These are phyloP conservation scores for Rickenella mellea DNA, from an alignment of 768 basidiomycete genomes.

Conservation along the genomic window DNA sequence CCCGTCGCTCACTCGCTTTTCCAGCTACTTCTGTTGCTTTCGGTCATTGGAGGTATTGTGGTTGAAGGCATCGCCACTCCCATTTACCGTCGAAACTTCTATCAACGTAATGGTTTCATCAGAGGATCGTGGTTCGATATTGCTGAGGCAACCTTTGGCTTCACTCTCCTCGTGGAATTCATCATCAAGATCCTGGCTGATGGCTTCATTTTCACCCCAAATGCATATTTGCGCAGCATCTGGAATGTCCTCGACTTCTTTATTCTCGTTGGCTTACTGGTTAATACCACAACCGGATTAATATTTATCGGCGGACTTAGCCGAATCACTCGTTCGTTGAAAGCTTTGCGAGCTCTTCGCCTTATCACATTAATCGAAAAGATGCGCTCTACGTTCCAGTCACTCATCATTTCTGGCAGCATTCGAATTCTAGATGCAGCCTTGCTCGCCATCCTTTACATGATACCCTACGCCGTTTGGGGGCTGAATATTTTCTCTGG, in stretches of 20 bases:
- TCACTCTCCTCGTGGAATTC: slow-evolving; percentile 71
- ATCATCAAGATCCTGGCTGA: slow-evolving; percentile 88
- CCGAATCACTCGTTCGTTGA: slow-evolving; percentile 76
- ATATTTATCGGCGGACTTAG: slow-evolving; percentile 71
- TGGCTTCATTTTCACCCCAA: slow-evolving; percentile 84
- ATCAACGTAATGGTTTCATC: slow-evolving; percentile 42
- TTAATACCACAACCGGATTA: slow-evolving; percentile 64
- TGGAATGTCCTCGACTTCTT: slow-evolving; percentile 91
- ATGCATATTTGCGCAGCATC: slow-evolving; percentile 82
- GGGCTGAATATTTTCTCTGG: slow-evolving; percentile 90
- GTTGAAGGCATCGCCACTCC: slow-evolving; percentile 82
- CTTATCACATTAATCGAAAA: slow-evolving; percentile 83
- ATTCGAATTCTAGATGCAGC: slow-evolving; percentile 83
- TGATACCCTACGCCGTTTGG: slow-evolving; percentile 91
- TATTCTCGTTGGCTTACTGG: slow-evolving; percentile 68
- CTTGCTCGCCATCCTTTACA: slow-evolving; percentile 79
- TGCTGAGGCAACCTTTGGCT: slow-evolving; percentile 62
- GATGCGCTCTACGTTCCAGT: slow-evolving; percentile 81
- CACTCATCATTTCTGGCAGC: slow-evolving; percentile 79
- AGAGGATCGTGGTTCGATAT: slow-evolving; percentile 83
- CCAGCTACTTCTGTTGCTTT: slow-evolving; percentile 60
- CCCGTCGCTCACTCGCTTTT: slow-evolving; percentile 61
- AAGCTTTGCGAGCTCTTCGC: slow-evolving; percentile 80
- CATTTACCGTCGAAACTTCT: slow-evolving; percentile 68
- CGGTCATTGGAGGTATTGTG: slow-evolving; percentile 75